Base-by-base conservation (phyloP, 2,329 filamentous ascomycete species). In the Pyrenophora seminiperda region DNA sequence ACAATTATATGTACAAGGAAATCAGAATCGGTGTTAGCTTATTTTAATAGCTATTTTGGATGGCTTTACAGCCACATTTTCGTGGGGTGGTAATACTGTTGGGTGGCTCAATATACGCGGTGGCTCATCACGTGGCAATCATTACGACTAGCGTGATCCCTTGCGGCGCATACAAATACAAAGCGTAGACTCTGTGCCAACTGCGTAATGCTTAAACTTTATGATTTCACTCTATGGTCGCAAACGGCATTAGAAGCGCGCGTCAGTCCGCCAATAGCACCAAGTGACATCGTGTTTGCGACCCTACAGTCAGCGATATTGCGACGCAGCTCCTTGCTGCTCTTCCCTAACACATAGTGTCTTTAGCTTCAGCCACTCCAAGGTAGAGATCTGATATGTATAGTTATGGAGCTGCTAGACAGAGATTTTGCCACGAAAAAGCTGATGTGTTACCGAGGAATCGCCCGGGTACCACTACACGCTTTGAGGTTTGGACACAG, bases 71-170 rank as follows among this genome's bases (percentile, higher is more conserved):
- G 17, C 24, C 32, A 24, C 18, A 38, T 10, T 43, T 49, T 43
- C 9, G 39, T 29, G 18, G 39, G 22, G 14, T 43, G 17, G 40
- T 49, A 42, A 48, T 48, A 42, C 24, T 48, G 11, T 37, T 42
- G 13, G 27, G n/a, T 43, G 32, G 18, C 38, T 31, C 6, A 41
- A 22, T 31, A 31, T 15, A 15, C 24, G 14, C 27, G 4, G 11
- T 31, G 17, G 15, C 13, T 41, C 15, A 31, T 31, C 29, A 40
- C 40, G 47, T 24, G 19, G 29, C 34, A n/a, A 50, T 33, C 10
- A 50, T 39, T 44, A 50, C 29, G n/a, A 49, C 33, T 49, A 43
- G 46, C 39, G 46, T 49, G 32, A 49, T 43, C 18, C 32, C 39
- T 48, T 48, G 38, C 33, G 7, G 33, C 34, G 40, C 27, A 49